These are phyloP conservation scores for Rhizopus arrhizus DNA, from an alignment of 371 early-diverging fungal species.

Conservation along the genomic window DNA sequence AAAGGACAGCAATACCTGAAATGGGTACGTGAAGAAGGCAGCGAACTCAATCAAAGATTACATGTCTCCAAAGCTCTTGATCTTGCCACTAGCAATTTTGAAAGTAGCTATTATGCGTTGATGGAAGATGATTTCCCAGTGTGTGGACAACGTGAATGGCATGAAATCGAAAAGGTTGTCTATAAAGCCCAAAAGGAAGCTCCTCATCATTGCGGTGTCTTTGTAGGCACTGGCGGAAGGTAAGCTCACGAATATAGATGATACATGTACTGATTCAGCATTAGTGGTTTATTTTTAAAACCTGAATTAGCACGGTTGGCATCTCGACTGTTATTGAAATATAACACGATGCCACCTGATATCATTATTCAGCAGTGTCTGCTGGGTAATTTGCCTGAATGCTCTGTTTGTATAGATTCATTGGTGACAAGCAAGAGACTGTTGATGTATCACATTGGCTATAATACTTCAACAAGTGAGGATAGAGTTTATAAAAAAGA, in stretches of 20 bases:
- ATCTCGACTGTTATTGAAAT: slow-evolving; percentile 46
- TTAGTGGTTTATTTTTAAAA: slow-evolving; percentile 57
- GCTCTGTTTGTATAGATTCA: slow-evolving; percentile 36
- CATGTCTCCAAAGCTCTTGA: slow-evolving; percentile 61
- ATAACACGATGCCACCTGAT: slow-evolving; percentile 53
- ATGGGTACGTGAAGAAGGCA: slow-evolving; percentile 58
- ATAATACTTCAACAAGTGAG: slow-evolving; percentile 62
- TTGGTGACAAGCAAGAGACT: slow-evolving; percentile 58
- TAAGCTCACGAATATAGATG: slow-evolving; percentile 2
- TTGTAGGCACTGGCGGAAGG: slow-evolving; percentile 69
- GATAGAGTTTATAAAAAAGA: slow-evolving; percentile 57
- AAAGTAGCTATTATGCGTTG: slow-evolving; percentile 53
- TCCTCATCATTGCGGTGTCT: slow-evolving; percentile 61
- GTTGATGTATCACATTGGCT: slow-evolving; percentile 64
- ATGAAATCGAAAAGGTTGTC: slow-evolving; percentile 54
- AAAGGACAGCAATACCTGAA: slow-evolving; percentile 58
- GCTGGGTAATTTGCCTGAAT: slow-evolving; percentile 52
- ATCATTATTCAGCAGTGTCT: slow-evolving; percentile 62
- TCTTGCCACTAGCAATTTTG: slow-evolving; percentile 36
- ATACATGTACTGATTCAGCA: too few species aligned
- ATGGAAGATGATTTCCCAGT: slow-evolving; percentile 69
- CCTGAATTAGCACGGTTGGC: slow-evolving; percentile 46
- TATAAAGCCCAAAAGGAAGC: slow-evolving; percentile 48
- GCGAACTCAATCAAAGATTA: slow-evolving; percentile 53
- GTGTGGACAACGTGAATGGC: slow-evolving; percentile 57